These are phyloP conservation scores for Dactylellina sp. DNA, from an alignment of 2,329 filamentous ascomycete genomes.

Conservation along the genomic window DNA sequence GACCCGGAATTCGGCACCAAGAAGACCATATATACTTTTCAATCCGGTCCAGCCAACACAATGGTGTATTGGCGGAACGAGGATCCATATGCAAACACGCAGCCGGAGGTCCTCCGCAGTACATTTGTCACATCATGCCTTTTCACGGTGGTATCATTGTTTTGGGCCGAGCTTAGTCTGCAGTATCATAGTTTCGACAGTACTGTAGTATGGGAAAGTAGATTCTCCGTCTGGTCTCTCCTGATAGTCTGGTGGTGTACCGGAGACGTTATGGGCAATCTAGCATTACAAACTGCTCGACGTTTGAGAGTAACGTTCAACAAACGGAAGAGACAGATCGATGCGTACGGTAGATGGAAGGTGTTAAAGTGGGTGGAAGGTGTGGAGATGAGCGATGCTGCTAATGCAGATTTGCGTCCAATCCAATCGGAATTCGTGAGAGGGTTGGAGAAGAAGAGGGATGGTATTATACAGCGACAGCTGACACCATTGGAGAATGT, in stretches of 20 bases:
- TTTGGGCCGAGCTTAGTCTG: neutral
- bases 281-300: neutral
- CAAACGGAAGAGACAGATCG: neutral
- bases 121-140: neutral
- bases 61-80: conserved; percentile 24
- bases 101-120: neutral
- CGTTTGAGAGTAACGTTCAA: neutral
- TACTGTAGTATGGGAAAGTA: neutral
- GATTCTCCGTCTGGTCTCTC: neutral
- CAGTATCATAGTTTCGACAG: neutral
- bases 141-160: neutral
- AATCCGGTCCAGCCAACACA: neutral
- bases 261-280: neutral
- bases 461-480: neutral
- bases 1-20: neutral
- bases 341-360: neutral
- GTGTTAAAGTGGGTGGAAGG: conserved; percentile 11
- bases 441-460: neutral
- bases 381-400: neutral
- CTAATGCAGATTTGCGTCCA: neutral
- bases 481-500: conserved; percentile 4
- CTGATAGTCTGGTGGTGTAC: neutral
- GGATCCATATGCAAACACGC: neutral
- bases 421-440: neutral
- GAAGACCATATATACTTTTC: conserved; percentile 23